These are phyloP conservation scores for Marasmius tenuissimus DNA, from an alignment of 1,284 basidiomycete genomes.

Conservation along the genomic window DNA sequence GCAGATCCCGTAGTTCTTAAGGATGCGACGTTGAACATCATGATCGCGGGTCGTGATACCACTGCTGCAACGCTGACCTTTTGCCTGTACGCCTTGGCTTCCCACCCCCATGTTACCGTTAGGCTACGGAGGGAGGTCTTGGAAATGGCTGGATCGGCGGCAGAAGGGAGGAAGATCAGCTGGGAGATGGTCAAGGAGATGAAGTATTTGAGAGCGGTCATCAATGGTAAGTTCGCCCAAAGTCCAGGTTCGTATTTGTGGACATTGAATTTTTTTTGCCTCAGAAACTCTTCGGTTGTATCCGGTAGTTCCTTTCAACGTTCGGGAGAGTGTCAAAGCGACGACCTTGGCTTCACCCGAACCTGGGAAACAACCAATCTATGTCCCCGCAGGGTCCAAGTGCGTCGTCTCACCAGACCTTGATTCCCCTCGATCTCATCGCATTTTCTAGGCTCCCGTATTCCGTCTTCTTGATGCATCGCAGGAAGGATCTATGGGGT, in stretches of 20 bases:
- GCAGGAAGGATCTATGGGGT: conserved; percentile 55
- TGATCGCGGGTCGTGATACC: conserved; percentile 46
- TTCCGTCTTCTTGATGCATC: conserved; percentile 49
- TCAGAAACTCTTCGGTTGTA: conserved; percentile 47
- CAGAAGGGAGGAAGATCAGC: conserved; percentile 25
- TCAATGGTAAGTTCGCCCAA: conserved; percentile 35
- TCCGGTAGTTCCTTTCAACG: conserved; percentile 45
- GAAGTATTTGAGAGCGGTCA: conserved; percentile 44
- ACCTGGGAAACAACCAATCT: conserved; percentile 34
- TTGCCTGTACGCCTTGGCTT: conserved; percentile 48
- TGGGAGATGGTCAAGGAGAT: conserved; percentile 43
- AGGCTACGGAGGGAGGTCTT: conserved; percentile 50
- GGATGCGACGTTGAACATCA: conserved; percentile 37
- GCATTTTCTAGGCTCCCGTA: conserved; percentile 23
- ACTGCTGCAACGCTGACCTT: conserved; percentile 56
- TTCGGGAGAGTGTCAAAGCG: conserved; percentile 31
- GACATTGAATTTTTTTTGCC: background rate
- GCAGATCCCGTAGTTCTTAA: conserved; percentile 33
- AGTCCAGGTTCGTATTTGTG: background rate
- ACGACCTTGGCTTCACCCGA: conserved; percentile 33
- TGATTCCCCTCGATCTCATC: background rate
- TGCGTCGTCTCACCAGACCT: conserved; percentile 16
- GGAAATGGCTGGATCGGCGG: conserved; percentile 28
- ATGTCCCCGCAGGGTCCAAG: conserved; percentile 38
- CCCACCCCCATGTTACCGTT: conserved; percentile 40